phyloP scores from a whole-genome alignment of 2,329 filamentous ascomycete genomes.

The Malbranchea zuffiana region DNA sequence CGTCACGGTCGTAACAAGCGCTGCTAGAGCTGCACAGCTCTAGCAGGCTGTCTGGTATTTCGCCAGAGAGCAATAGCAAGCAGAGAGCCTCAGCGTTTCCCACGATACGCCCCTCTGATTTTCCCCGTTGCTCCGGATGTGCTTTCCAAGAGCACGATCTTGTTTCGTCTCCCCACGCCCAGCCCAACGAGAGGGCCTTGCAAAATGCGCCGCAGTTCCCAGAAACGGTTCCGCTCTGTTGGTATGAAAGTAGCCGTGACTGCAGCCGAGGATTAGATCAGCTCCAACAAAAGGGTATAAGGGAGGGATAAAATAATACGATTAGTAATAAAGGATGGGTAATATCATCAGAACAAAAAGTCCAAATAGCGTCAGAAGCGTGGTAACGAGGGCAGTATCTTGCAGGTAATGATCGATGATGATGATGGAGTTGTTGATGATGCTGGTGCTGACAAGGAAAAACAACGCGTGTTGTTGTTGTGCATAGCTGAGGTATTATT shows the following conservation, averaged over 20 bases:
- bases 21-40: slow-evolving; percentile 63
- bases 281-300: slow-evolving; percentile 1
- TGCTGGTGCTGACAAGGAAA: slow-evolving; percentile 10
- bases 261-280: no score
- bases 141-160: no score
- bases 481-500: slow-evolving; percentile 14
- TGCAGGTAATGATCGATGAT: slow-evolving; percentile 2
- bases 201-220: no score
- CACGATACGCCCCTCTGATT: no score
- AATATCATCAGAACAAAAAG: slow-evolving; percentile 4
- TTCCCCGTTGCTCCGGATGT: no score
- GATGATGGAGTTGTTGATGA: no score
- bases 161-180: no score
- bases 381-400: slow-evolving; percentile 3
- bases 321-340: slow-evolving; percentile 9
- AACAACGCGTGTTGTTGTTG: slow-evolving; percentile 9
- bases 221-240: no score
- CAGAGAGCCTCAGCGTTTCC: no score
- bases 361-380: not conserved
- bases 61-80: slow-evolving; percentile 4
- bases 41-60: slow-evolving; percentile 42
- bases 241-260: no score
- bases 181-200: no score
- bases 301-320: slow-evolving; percentile 1
- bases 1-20: slow-evolving; percentile 58